Conservation (phyloP, 2,329 filamentous ascomycete genomes). For the Phymatotrichopsis omnivora region DNA sequence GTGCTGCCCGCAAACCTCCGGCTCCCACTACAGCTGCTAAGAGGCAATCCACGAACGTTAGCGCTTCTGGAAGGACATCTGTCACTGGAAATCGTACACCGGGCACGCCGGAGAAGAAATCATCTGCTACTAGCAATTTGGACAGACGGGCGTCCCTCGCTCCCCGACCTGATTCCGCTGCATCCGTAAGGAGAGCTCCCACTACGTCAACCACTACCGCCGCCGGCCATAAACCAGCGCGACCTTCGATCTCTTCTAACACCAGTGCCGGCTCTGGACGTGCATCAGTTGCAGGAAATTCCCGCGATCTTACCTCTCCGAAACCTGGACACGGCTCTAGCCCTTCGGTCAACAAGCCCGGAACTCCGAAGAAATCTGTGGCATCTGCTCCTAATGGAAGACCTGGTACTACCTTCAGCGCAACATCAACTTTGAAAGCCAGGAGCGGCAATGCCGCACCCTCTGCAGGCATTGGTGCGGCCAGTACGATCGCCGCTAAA, state of each 20-base stretch:
- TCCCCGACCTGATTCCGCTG: slow-evolving; percentile 13
- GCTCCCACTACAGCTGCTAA: slow-evolving; percentile 5
- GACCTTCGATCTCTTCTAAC: slow-evolving; percentile 13
- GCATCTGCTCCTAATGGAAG: not conserved
- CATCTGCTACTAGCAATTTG: not conserved
- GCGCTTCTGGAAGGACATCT: slow-evolving; percentile 1
- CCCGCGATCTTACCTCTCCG: no score
- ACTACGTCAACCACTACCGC: slow-evolving; percentile 5
- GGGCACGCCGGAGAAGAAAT: slow-evolving; percentile 15
- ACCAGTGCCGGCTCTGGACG: slow-evolving; percentile 5
- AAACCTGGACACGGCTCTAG: slow-evolving; percentile 10
- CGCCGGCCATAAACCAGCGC: slow-evolving; percentile 10
- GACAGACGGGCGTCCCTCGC: no score
- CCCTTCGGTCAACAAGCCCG: slow-evolving; percentile 6
- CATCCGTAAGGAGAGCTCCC: slow-evolving; percentile 7
- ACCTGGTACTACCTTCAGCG: slow-evolving; percentile 1
- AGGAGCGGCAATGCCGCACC: no score
- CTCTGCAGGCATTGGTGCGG: not conserved
- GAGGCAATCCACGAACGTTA: slow-evolving; percentile 6
- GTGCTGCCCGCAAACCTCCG: slow-evolving; percentile 2
- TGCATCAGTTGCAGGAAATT: no score
- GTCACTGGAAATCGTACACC: not conserved
- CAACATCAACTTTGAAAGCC: slow-evolving; percentile 7
- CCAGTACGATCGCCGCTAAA: slow-evolving; percentile 12
- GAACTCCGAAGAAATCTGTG: slow-evolving; percentile 6